Evolutionary conservation across 805 yeast species (phyloP).

Genomic region (Ogataea paradorogensis): DNA sequence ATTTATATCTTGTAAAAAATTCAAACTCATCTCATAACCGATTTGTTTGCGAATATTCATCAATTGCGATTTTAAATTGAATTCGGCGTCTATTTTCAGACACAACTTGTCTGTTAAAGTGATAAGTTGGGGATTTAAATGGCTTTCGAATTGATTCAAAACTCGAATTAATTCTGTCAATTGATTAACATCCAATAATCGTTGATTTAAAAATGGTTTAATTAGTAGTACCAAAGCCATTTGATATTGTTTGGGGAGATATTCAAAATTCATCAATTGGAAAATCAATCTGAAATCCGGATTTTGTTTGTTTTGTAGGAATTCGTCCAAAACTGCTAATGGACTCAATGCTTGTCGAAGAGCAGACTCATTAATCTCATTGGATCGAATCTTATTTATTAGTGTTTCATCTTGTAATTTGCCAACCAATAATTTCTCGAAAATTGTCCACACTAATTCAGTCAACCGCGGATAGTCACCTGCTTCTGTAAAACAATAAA

Average conservation of each 20-base stretch:
- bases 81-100: neutral
- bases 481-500: constrained; percentile 61
- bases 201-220: constrained; percentile 33
- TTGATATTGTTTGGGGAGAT: constrained; percentile 49
- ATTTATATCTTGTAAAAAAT: constrained; percentile 20
- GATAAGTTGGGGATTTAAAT: constrained; percentile 6
- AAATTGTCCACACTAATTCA: constrained; percentile 56
- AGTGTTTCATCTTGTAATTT: constrained; percentile 50
- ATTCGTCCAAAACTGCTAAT: constrained; percentile 58
- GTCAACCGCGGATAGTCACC: constrained; percentile 53
- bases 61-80: constrained; percentile 6
- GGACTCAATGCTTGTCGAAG: constrained; percentile 71
- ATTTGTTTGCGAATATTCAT: constrained; percentile 24
- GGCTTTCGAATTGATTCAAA: constrained; percentile 22
- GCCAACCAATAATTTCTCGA: constrained; percentile 58
- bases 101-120: neutral
- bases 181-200: constrained; percentile 20
- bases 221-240: constrained; percentile 51
- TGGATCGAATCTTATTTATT: constrained; percentile 19
- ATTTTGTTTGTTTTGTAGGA: constrained; percentile 34
- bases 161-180: constrained; percentile 24
- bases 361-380: constrained; percentile 42
- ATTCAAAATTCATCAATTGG: constrained; percentile 46
- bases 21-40: constrained; percentile 28
- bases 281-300: constrained; percentile 31